phyloP scores from a whole-genome alignment of 495 filamentous ascomycete species.

The Achaetomiella virescens region DNA sequence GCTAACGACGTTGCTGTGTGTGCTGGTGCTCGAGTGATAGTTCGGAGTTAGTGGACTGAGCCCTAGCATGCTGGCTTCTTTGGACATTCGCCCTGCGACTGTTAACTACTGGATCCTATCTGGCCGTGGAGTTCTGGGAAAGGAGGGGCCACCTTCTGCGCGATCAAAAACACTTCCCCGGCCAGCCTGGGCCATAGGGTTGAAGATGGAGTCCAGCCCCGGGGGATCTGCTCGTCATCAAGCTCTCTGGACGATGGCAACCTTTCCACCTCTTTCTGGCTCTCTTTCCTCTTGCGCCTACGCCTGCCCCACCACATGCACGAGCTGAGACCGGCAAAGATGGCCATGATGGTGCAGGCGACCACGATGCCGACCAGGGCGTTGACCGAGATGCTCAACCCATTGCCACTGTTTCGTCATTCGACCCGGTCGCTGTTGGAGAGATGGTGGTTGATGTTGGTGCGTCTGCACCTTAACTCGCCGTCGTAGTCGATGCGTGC shows the following conservation, averaged over 20 bases:
- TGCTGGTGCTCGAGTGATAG: background rate
- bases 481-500: too few species aligned
- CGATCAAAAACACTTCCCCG: constrained; percentile 16
- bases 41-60: background rate
- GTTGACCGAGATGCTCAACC: constrained; percentile 14
- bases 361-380: constrained; percentile 20
- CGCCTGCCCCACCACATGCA: constrained; percentile 17
- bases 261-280: background rate
- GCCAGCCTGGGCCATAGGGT: constrained; percentile 11
- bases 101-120: background rate
- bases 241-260: background rate
- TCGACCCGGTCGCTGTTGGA: background rate
- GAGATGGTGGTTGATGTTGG: constrained; percentile 5
- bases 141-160: constrained; percentile 3
- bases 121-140: too few species aligned
- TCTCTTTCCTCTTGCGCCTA: constrained; percentile 7
- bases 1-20: background rate
- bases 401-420: constrained; percentile 4
- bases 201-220: constrained; percentile 13
- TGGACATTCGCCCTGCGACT: constrained; percentile 5
- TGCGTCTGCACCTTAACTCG: background rate
- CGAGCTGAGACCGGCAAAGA: constrained; percentile 8
- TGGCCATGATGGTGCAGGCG: constrained; percentile 9
- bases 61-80: constrained; percentile 7
- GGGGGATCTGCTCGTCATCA: constrained; percentile 5